Evolutionary conservation across 768 basidiomycete species (phyloP).

Genomic region (Sporobolomyces phaffii): DNA sequence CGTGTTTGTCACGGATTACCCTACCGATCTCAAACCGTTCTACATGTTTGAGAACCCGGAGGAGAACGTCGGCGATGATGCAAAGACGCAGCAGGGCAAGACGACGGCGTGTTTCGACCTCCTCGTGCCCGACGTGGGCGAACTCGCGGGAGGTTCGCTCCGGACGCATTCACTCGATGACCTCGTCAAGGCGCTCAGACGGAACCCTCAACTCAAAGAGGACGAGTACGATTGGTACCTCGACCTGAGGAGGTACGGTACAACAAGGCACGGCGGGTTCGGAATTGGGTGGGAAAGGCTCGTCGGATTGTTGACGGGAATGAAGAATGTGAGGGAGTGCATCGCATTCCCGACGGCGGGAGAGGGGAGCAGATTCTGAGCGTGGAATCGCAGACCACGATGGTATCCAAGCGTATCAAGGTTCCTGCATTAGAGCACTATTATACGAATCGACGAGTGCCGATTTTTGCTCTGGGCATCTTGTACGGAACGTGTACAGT

Average conservation of each 20-base stretch:
- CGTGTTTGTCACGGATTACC: slow-evolving; percentile 88
- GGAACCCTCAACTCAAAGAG: slow-evolving; percentile 44
- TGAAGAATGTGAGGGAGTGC: slow-evolving; percentile 87
- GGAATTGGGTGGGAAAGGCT: slow-evolving; percentile 93
- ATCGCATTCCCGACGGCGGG: slow-evolving; percentile 70
- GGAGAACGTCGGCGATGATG: slow-evolving; percentile 23
- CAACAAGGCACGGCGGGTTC: slow-evolving; percentile 88
- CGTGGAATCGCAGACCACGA: too few species aligned
- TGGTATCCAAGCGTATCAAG: too few species aligned
- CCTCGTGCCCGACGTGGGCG: slow-evolving; percentile 77
- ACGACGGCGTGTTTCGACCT: slow-evolving; percentile 95
- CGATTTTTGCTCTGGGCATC: too few species aligned
- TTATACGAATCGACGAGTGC: too few species aligned
- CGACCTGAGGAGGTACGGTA: slow-evolving; percentile 75
- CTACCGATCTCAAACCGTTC: slow-evolving; percentile 76
- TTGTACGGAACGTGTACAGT: too few species aligned
- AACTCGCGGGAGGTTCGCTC: slow-evolving; percentile 85
- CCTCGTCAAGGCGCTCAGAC: slow-evolving; percentile 55
- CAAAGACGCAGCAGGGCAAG: too few species aligned
- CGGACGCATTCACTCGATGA: slow-evolving; percentile 64
- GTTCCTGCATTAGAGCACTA: too few species aligned
- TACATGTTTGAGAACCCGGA: slow-evolving; percentile 67
- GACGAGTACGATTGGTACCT: slow-evolving; percentile 58
- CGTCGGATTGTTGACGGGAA: slow-evolving; percentile 75
- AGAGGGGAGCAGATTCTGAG: slow-evolving; percentile 37